These are phyloP conservation scores for Kentomonas sorsogonicus DNA, from an alignment of 208 protist species.

Conservation along the genomic window DNA sequence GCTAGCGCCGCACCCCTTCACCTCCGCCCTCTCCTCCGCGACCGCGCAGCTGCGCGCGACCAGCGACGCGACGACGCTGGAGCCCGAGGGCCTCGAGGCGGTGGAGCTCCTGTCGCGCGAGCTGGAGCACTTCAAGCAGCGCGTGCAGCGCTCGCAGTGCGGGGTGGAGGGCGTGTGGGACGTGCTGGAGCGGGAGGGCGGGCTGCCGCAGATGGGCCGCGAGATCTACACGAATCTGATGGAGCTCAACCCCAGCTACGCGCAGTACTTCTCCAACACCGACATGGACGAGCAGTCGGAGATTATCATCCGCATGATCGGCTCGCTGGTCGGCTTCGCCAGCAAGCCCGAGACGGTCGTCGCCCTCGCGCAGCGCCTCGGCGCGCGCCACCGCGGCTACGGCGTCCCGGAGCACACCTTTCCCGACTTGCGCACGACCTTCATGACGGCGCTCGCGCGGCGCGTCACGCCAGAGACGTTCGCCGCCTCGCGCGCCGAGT, in stretches of 20 bases:
- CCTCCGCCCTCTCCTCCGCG: no score
- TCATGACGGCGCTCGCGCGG: constrained; percentile 34
- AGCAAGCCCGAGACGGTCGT: constrained; percentile 22
- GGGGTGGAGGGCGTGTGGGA: constrained; percentile 58
- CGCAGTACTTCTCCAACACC: constrained; percentile 45
- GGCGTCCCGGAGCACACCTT: constrained; percentile 37
- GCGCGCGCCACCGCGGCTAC: constrained; percentile 45
- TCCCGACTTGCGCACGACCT: constrained; percentile 34
- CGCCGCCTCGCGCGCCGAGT: constrained; percentile 38
- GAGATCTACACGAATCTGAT: constrained; percentile 55
- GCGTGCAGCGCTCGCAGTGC: constrained; percentile 42
- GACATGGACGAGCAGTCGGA: constrained; percentile 51
- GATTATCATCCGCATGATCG: constrained; percentile 47
- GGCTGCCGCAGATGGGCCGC: constrained; percentile 39
- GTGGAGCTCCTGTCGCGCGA: constrained; percentile 53
- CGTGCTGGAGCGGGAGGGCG: constrained; percentile 38
- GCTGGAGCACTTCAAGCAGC: constrained; percentile 44
- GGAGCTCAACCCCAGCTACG: constrained; percentile 26
- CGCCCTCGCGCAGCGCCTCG: constrained; percentile 12
- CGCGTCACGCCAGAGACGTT: constrained; percentile 54
- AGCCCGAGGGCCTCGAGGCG: constrained; percentile 33
- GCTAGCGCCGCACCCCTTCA: no score
- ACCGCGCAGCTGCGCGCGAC: no score
- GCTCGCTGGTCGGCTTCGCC: constrained; percentile 55
- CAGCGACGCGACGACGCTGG: no score